Conservation (phyloP, 2,329 filamentous ascomycete genomes). For the Xylaria sp. region DNA sequence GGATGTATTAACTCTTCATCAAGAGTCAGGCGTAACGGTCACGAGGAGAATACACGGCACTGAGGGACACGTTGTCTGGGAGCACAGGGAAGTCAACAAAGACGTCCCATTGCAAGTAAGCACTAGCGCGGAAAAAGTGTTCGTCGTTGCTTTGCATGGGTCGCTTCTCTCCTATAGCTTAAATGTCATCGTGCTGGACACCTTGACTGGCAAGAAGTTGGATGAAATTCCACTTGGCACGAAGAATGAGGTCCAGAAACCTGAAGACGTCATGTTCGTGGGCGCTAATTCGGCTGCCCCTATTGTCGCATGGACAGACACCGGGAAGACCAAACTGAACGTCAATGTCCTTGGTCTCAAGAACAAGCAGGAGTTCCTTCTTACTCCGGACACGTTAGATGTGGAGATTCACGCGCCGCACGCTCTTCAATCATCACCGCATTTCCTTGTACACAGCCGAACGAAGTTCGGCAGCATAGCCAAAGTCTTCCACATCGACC, state of each 20-base stretch:
- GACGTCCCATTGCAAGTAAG: conserved; percentile 80
- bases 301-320: conserved; percentile 79
- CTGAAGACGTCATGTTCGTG: conserved; percentile 75
- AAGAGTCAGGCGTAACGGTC: conserved; percentile 65
- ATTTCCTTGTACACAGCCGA: conserved; percentile 86
- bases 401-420: conserved; percentile 80
- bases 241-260: conserved; percentile 75
- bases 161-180: conserved; percentile 76
- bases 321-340: conserved; percentile 68
- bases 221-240: conserved; percentile 78
- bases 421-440: conserved; percentile 74
- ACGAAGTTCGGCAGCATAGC: conserved; percentile 78
- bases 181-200: conserved; percentile 78
- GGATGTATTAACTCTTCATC: conserved; percentile 76
- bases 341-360: conserved; percentile 76
- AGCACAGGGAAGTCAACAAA: conserved; percentile 73
- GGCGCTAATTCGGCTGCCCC: conserved; percentile 80
- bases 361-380: conserved; percentile 63
- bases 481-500: conserved; percentile 84
- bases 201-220: conserved; percentile 74
- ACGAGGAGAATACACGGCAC: conserved; percentile 78
- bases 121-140: conserved; percentile 75
- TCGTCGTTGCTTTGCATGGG: conserved; percentile 80
- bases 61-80: conserved; percentile 81
- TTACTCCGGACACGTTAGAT: conserved; percentile 58